phyloP scores from a whole-genome alignment of 139 green algal species.

The Coelastrella sp. region DNA sequence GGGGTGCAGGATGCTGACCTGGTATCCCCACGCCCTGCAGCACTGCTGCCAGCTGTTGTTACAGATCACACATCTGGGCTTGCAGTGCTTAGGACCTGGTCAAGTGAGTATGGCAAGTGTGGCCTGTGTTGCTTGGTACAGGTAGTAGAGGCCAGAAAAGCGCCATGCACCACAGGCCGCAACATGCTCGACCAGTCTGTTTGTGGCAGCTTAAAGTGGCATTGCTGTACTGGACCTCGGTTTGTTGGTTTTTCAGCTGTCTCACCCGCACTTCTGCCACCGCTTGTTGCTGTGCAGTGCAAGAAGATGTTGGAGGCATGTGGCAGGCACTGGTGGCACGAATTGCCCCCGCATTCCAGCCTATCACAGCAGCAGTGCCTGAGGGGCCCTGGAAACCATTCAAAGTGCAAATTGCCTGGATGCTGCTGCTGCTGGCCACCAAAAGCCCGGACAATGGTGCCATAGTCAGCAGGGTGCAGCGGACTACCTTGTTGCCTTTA shows the following conservation, averaged over 20 bases:
- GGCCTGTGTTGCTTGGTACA: too few species aligned
- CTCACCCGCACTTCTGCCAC: not conserved
- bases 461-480: slow-evolving; percentile 50
- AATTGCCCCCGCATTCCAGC: slow-evolving; percentile 47
- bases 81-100: slow-evolving; percentile 46
- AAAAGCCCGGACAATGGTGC: slow-evolving; percentile 44
- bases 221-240: not conserved
- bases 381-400: slow-evolving; percentile 52
- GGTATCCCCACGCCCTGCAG: not conserved
- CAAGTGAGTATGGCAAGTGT: slow-evolving; percentile 13
- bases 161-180: too few species aligned
- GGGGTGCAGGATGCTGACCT: not conserved
- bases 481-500: slow-evolving; percentile 55
- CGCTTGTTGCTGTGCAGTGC: slow-evolving; percentile 17
- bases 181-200: not conserved
- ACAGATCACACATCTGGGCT: slow-evolving; percentile 47
- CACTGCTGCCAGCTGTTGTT: slow-evolving; percentile 41
- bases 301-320: slow-evolving; percentile 18
- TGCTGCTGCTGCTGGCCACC: slow-evolving; percentile 61
- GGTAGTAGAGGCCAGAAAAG: too few species aligned
- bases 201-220: not conserved
- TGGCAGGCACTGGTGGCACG: slow-evolving; percentile 49
- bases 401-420: slow-evolving; percentile 59
- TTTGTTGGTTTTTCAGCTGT: not conserved
- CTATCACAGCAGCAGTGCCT: not conserved